Base-by-base conservation (phyloP, 1,284 basidiomycete genomes). In the Leccinum pachyderme region DNA sequence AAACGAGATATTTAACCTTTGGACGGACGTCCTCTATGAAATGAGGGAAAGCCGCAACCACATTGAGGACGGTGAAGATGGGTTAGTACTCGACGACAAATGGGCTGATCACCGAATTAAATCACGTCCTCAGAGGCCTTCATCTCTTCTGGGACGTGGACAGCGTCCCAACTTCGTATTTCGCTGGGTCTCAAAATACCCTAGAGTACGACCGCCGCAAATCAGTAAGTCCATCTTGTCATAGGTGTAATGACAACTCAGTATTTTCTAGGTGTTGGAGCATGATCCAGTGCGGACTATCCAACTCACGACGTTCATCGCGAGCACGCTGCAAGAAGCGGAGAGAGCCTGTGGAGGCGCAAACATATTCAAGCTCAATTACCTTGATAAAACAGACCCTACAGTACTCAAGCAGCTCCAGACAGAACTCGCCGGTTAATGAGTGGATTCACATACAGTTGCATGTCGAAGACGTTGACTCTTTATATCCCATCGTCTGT, bases 21-120 rank as follows among this genome's bases (percentile, higher is more conserved):
- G 93, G 90, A 75, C 93, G 47, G 93, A 95, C 63, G 92, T 95
- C 5, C 87, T 95, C 44, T 89, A 87, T 11, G 93, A 95, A 69
- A 77, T 94, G 53, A 89, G 85, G 65, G 91, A 94, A 69, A 83
- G 84, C 1, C 73, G 52, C 47, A 69, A 80, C 53, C 67, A 69
- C 57, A 70, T 69, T 24, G 71, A 75, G 6, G 72, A 75, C 39
- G 70, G 73, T n/a, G 75, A 75, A 55, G 75, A 75, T 52, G 59
- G 65, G 60, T 66, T 15, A 51, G 59, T 59, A 29, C 29, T 48
- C 5, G 27, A 33, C 13, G 28, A 33, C 4, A 28, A 32, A 15
- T 3, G 45, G 0, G 12, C 41, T 52, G 7, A 18, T 32, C 35
- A 11, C 53, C 32, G 47, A 37, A 58, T 28, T 15, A 15, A 25